A percentile compares a stretch with the other conserved stretches of the same genome.
Evolutionary conservation across 352 stramenopile species (phyloP).

Genomic region (Paralagenidium karlingii): DNA sequence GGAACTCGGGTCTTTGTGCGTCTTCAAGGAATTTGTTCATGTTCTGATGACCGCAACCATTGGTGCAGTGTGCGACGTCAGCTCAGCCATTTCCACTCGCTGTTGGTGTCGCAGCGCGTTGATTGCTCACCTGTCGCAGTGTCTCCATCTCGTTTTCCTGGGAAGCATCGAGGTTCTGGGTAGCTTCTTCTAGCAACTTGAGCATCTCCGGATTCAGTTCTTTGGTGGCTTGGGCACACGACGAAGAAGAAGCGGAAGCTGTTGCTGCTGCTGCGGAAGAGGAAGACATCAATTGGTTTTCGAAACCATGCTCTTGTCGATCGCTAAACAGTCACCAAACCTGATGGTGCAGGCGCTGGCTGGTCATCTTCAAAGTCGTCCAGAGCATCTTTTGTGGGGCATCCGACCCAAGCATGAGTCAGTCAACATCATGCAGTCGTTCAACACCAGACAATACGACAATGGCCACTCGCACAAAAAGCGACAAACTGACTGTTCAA

Average conservation of each 20-base stretch:
- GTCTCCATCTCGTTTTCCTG: slow-evolving; percentile 40
- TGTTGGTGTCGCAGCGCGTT: neutral
- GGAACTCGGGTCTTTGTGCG: slow-evolving; percentile 77
- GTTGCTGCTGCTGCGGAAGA: neutral
- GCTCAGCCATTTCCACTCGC: neutral
- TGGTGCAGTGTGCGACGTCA: neutral
- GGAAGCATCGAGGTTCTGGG: slow-evolving; percentile 25
- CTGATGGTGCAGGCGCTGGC: slow-evolving; percentile 5
- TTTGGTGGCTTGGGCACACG: slow-evolving; percentile 1
- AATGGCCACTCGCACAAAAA: neutral
- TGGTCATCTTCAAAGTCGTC: slow-evolving; percentile 72
- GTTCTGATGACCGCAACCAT: slow-evolving; percentile 21
- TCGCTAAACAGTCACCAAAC: slow-evolving; percentile 1
- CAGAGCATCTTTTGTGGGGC: slow-evolving; percentile 38
- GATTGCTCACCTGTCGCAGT: slow-evolving; percentile 35
- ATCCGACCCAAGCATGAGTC: neutral
- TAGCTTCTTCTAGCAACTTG: slow-evolving; percentile 26
- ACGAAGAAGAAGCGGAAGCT: neutral
- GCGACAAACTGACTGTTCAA: neutral
- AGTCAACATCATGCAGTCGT: neutral
- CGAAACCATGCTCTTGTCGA: slow-evolving; percentile 1
- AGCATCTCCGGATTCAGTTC: slow-evolving; percentile 19
- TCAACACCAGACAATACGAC: neutral
- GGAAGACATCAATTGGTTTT: neutral
- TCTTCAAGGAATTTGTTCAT: slow-evolving; percentile 80